Percentiles rank a stretch among this genome's conserved stretches.
These are phyloP conservation scores for Flaveria robusta DNA, from an alignment of 129 eudicot genomes.

Conservation along the genomic window DNA sequence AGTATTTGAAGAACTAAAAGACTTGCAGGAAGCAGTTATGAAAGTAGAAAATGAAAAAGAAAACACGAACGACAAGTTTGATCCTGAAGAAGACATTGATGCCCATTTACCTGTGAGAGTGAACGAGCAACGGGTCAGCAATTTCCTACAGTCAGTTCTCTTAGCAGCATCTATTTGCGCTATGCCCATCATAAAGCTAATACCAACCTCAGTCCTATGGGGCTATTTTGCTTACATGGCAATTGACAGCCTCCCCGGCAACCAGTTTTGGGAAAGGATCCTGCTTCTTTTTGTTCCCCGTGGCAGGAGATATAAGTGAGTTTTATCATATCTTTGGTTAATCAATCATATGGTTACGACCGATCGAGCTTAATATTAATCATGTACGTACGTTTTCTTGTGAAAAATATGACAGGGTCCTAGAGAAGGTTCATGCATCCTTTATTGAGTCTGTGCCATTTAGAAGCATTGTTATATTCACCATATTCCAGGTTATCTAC, in stretches of 20 bases:
- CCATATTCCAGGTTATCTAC: constrained; percentile 48
- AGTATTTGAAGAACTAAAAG: constrained; percentile 50
- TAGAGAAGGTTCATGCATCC: constrained; percentile 55
- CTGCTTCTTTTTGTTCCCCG: constrained; percentile 60
- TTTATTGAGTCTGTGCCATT: constrained; percentile 56
- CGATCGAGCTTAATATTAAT: neutral
- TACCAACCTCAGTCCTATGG: constrained; percentile 67
- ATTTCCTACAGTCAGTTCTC: constrained; percentile 65
- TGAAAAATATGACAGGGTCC: constrained; percentile 37
- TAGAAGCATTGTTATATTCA: constrained; percentile 43
- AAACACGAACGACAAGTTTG: constrained; percentile 34
- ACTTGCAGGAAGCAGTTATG: constrained; percentile 68
- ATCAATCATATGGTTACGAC: too few relatives aligned
- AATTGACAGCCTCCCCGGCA: constrained; percentile 86
- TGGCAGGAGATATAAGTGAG: constrained; percentile 68
- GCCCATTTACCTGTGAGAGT: constrained; percentile 74
- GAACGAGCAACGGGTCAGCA: constrained; percentile 82
- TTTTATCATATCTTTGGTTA: neutral
- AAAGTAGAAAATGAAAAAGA: constrained; percentile 44
- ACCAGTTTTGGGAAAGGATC: constrained; percentile 81
- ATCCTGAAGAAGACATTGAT: constrained; percentile 63
- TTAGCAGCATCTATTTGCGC: constrained; percentile 56
- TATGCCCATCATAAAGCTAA: constrained; percentile 52
- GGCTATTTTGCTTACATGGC: constrained; percentile 92
- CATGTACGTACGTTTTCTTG: neutral